phyloP scores from a whole-genome alignment of 352 stramenopile species.

The Elongisporangium anandrum region DNA sequence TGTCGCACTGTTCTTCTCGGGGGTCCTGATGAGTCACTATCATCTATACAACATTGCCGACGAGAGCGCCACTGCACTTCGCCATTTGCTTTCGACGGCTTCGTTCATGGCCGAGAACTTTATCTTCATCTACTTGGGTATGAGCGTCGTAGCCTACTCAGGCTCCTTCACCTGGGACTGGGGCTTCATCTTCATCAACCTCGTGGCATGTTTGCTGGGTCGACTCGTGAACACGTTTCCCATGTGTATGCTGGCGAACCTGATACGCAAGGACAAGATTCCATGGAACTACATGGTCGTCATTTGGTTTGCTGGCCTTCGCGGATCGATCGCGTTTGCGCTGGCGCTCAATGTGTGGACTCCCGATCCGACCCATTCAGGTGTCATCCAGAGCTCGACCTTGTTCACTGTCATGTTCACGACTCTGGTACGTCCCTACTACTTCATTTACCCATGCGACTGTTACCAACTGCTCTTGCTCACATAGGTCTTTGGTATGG shows the following conservation, averaged over 20 bases:
- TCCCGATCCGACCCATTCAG: constrained; percentile 41
- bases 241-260: constrained; percentile 71
- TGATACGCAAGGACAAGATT: constrained; percentile 64
- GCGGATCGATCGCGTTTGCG: constrained; percentile 91
- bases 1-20: constrained; percentile 93
- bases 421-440: constrained; percentile 41
- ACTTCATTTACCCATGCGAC: too few species aligned
- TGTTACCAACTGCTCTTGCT: too few species aligned
- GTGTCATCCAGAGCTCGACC: constrained; percentile 74
- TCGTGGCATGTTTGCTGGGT: constrained; percentile 59
- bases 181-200: constrained; percentile 72
- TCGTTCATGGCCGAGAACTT: constrained; percentile 88
- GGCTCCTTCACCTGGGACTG: constrained; percentile 83
- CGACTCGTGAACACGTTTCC: constrained; percentile 77
- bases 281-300: constrained; percentile 79
- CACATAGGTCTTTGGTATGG: constrained; percentile 66
- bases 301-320: constrained; percentile 91
- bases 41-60: constrained; percentile 81
- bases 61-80: constrained; percentile 69
- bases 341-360: constrained; percentile 73
- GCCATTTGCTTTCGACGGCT: constrained; percentile 70
- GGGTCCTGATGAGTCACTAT: constrained; percentile 87
- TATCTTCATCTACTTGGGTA: constrained; percentile 84
- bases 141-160: constrained; percentile 78
- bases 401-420: constrained; percentile 83